Conservation (phyloP, 768 basidiomycete species). For the Amanita phalloides region DNA sequence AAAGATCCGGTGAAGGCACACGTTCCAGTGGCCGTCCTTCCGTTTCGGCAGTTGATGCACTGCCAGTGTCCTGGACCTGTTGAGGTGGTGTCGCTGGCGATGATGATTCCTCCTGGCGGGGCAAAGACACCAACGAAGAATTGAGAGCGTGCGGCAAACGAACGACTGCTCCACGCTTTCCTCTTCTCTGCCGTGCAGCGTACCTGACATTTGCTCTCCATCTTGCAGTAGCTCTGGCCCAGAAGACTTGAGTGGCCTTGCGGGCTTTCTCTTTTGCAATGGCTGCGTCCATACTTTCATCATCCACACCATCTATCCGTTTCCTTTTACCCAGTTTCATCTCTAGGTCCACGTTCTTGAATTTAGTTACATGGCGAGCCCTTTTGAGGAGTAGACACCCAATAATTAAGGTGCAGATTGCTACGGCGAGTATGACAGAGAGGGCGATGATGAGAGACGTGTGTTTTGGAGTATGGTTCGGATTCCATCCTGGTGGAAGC, state of each 20-base stretch:
- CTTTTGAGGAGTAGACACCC: constrained; percentile 52
- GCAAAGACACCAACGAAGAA: constrained; percentile 13
- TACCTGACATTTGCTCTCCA: constrained; percentile 59
- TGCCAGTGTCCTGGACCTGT: neutral
- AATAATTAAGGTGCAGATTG: constrained; percentile 53
- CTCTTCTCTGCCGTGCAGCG: constrained; percentile 48
- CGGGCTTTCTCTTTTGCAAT: constrained; percentile 36
- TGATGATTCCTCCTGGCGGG: neutral
- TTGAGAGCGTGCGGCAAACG: constrained; percentile 15
- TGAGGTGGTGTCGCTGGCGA: constrained; percentile 7
- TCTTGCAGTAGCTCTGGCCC: constrained; percentile 54
- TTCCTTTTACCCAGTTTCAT: constrained; percentile 27
- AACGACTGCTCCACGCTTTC: constrained; percentile 22
- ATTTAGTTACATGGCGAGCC: constrained; percentile 19
- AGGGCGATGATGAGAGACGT: constrained; percentile 44
- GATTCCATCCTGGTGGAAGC: constrained; percentile 50
- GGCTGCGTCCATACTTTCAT: constrained; percentile 16
- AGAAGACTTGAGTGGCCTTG: constrained; percentile 44
- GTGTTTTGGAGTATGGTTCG: constrained; percentile 14
- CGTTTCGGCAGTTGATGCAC: neutral
- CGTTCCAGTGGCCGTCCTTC: neutral
- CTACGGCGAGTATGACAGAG: constrained; percentile 50
- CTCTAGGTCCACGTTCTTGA: constrained; percentile 38
- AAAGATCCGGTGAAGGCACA: neutral
- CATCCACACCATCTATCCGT: constrained; percentile 9